Evolutionary conservation across 2,329 filamentous ascomycete genomes (phyloP), one percentile per base, ranked within the genome.

Genomic region (Fusarium beomiforme): DNA sequence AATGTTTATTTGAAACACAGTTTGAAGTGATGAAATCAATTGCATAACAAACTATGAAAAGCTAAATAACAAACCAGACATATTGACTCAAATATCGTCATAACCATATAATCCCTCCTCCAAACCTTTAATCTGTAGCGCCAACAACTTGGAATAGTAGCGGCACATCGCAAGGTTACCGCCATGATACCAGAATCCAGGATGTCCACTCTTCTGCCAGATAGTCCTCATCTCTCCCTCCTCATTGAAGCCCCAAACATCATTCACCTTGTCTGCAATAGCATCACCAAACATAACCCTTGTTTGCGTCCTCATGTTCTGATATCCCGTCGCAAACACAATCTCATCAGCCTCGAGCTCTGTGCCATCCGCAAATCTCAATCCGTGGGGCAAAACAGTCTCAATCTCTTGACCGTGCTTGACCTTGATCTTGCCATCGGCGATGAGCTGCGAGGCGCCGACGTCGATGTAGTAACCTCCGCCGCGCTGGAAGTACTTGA

Each of bases 381-480:
- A 68, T 2, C 83, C 85, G 1, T 81, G 73, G 0, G 84, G 80
- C 0, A 86, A 81, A 5, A 92, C 84, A 24, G 83, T 79, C 4
- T 79, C 75, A 17, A 92, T 86, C 14, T 88, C 87, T 8, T 86
- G 85, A 2, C 86, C 88, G 42, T 88, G 86, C 76, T 88, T 88
- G 29, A 92, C 81, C 71, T 88, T 88, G 77, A 93, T 88, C 75
- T 88, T 89, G 1, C 90, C 89, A 16, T 91, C 87, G 4, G 83
- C 83, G 63, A 93, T 91, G 26, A 92, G 83, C 73, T 87, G 79
- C 1, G 87, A 88, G 1, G 86, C 88, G 0, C 91, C 91, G 3
- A 92, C 89, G 66, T 93, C 89, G 67, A 92, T 90, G 79, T 92
- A 92, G 76, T 92, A 92, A 0, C 91, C 90, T 1, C 91, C 91